phyloP scores from a whole-genome alignment of 1,284 basidiomycete species.

The Malassezia pachydermatis region DNA sequence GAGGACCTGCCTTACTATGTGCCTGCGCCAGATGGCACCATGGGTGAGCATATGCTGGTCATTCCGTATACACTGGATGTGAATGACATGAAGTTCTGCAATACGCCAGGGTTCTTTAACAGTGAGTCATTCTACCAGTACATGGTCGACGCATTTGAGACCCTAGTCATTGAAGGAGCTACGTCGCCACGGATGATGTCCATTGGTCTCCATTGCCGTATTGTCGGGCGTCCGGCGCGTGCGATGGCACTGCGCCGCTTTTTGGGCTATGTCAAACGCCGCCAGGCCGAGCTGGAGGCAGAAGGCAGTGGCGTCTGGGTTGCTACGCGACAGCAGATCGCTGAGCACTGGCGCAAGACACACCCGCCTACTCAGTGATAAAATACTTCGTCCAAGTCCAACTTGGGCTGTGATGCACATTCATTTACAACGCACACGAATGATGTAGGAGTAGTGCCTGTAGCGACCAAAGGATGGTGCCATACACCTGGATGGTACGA shows the following conservation, averaged over 20 bases:
- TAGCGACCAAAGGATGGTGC: conserved; percentile 40
- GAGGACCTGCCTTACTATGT: conserved; percentile 51
- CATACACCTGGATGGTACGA: conserved; percentile 36
- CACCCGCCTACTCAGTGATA: conserved; percentile 36
- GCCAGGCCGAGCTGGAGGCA: conserved; percentile 26
- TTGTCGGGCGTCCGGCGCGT: conserved; percentile 50
- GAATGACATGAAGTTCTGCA: conserved; percentile 49
- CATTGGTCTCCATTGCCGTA: conserved; percentile 49
- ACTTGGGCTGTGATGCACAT: conserved; percentile 17
- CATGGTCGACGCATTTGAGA: conserved; percentile 49
- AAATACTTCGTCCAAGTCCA: conserved; percentile 24
- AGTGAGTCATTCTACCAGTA: conserved; percentile 48
- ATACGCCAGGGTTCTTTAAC: conserved; percentile 48
- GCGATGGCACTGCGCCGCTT: conserved; percentile 49
- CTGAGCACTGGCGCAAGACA: conserved; percentile 46
- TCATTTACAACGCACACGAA: conserved; percentile 44
- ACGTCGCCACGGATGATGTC: conserved; percentile 50
- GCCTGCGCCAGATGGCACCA: conserved; percentile 30
- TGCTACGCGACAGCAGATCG: conserved; percentile 49
- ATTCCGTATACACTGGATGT: conserved; percentile 49
- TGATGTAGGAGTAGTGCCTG: conserved; percentile 26
- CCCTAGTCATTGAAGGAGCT: conserved; percentile 45
- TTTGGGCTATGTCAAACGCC: conserved; percentile 44
- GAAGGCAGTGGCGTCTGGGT: conserved; percentile 48
- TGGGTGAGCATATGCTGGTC: conserved; percentile 41